Conservation (phyloP, 2,329 filamentous ascomycete species). For the Neoscytalidium dimidiatum region DNA sequence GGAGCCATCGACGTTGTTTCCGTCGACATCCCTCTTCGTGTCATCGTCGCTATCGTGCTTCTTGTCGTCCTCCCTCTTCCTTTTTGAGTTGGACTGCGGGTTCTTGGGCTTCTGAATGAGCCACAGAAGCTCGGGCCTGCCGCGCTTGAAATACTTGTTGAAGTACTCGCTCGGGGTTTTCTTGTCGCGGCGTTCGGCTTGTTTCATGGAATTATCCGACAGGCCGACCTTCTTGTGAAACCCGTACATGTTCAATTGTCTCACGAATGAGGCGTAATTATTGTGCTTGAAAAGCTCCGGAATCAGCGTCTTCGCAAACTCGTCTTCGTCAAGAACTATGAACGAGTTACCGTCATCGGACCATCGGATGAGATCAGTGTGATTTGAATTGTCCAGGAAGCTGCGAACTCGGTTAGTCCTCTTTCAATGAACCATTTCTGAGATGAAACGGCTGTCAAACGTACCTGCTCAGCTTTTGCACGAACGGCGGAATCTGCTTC, state of each 20-base stretch:
- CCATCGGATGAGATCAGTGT: constrained; percentile 95
- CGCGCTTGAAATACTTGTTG: constrained; percentile 93
- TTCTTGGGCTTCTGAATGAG: constrained; percentile 94
- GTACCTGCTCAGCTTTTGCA: constrained; percentile 96
- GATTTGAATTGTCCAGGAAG: constrained; percentile 90
- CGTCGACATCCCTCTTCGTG: constrained; percentile 42
- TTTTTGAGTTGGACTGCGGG: constrained; percentile 52
- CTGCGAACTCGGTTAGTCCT: constrained; percentile 51
- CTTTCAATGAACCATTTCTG: background rate
- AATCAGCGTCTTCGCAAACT: constrained; percentile 73
- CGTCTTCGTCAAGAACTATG: constrained; percentile 94
- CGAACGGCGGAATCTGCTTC: constrained; percentile 96
- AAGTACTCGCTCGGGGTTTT: constrained; percentile 98
- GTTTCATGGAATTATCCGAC: constrained; percentile 96
- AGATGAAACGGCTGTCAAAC: constrained; percentile 27
- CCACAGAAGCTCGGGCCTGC: constrained; percentile 90
- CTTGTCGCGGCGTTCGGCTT: constrained; percentile 95
- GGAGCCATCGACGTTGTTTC: constrained; percentile 24
- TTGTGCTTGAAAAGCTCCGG: constrained; percentile 79
- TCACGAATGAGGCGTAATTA: constrained; percentile 76
- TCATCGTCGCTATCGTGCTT: constrained; percentile 74
- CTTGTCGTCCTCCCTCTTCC: constrained; percentile 59
- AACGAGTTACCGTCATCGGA: constrained; percentile 96
- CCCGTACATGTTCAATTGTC: constrained; percentile 64
- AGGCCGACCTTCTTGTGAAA: constrained; percentile 63